These are phyloP conservation scores for Daedalea quercina DNA, from an alignment of 768 basidiomycete species.

Conservation along the genomic window DNA sequence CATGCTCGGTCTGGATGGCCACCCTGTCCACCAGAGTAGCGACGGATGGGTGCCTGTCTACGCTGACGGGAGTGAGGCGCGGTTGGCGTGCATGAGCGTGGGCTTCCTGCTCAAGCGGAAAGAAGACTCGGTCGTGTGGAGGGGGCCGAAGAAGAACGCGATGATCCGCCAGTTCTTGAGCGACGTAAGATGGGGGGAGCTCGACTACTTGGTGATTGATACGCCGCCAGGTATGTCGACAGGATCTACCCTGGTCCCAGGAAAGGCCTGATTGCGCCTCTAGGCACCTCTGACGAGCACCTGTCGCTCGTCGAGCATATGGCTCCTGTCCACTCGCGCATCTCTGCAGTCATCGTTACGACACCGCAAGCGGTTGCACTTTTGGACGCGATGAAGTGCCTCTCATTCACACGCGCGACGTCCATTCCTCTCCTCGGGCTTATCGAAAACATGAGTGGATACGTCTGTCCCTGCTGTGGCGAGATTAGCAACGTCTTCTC, in stretches of 20 bases:
- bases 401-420: slow-evolving; percentile 90
- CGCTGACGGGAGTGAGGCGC: slow-evolving; percentile 68
- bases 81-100: slow-evolving; percentile 93
- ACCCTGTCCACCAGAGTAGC: slow-evolving; percentile 87
- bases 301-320: slow-evolving; percentile 92
- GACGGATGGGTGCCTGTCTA: slow-evolving; percentile 99
- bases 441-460: slow-evolving; percentile 98
- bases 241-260: not conserved
- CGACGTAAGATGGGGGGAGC: slow-evolving; percentile 91
- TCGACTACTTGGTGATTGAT: slow-evolving; percentile 92
- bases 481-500: slow-evolving; percentile 95
- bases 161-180: slow-evolving; percentile 96
- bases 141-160: slow-evolving; percentile 97
- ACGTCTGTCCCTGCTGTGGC: slow-evolving; percentile 95
- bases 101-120: slow-evolving; percentile 89
- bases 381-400: slow-evolving; percentile 91
- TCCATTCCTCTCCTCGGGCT: slow-evolving; percentile 83
- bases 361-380: slow-evolving; percentile 97
- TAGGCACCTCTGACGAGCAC: slow-evolving; percentile 99
- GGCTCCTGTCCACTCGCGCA: slow-evolving; percentile 68
- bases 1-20: slow-evolving; percentile 87
- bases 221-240: slow-evolving; percentile 83
- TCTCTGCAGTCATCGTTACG: slow-evolving; percentile 88
- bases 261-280: not conserved
- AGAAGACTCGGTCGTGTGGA: slow-evolving; percentile 94